Evolutionary conservation across 805 yeast genomes (phyloP), one percentile per base, ranked within the genome.

Genomic region (Huiozyma naganishii): DNA sequence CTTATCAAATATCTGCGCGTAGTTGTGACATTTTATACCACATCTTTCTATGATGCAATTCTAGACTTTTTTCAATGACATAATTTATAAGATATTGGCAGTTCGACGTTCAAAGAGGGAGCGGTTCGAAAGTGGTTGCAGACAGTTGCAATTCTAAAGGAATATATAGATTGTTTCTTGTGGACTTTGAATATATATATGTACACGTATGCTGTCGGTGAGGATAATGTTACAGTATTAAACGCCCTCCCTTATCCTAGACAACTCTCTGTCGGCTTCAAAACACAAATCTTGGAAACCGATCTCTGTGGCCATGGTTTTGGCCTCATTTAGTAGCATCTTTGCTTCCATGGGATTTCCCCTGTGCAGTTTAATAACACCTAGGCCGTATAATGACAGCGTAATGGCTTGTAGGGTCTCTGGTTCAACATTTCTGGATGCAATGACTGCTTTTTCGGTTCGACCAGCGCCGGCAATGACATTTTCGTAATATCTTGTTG

Each of bases 311-410:
- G 92, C 86, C 40, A 85, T 66, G 23, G 75, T 69, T 33, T 83
- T 69, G 0, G 94, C 77, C 54, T 81, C 86, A 3, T 79, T 64
- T 40, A 87, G 66, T 27, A 73, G 64, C 29, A 74, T 65, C 46
- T 72, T 73, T 0, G 94, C 86, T 40, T 68, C 59, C 2, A 66
- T 69, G 45, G 71, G 67, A 11, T 79, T 65, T 1, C 78, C 73
- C 37, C 67, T 53, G 52, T 83, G 83, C 27, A 80, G 62, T 34
- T 76, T 70, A 6, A 85, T 73, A 3, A 87, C 92, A 2, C 95
- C 96, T 23, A 84, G 66, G 0, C 95, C 92, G 55, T 83, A 88
- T 0, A 84, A 74, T 0, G 94, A 77, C 57, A 88, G 68, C 0
- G 89, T 87, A 32, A 80, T 76, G 1, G 81, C 76, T 50, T 81